Base-by-base conservation (phyloP, 768 basidiomycete genomes). In the Mrakia hoshinonis region DNA sequence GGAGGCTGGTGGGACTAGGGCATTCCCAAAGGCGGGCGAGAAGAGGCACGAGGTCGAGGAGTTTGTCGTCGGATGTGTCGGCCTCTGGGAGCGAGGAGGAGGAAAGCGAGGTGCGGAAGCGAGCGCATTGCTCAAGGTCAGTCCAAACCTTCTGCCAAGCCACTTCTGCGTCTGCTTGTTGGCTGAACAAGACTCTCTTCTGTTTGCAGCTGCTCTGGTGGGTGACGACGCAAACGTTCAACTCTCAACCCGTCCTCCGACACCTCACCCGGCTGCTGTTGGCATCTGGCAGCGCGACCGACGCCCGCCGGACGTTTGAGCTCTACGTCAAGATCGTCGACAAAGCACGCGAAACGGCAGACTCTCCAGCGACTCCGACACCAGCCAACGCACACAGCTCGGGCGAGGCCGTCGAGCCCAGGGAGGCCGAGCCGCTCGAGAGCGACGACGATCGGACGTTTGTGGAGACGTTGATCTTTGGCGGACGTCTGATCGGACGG, bases 201-300 rank as follows among this genome's bases (percentile, higher is more conserved):
- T 11, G 67, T 72, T 38, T 26, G 66, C 78, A 90, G 89, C 85
- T 92, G 26, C 83, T 97, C 1, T 95, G 92, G 89, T 93, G 92
- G 92, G 89, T 92, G 0, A 93, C 92, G 11, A 87, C 88, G 26
- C 84, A 93, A 26, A 98, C 95, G 0, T 96, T 97, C 83, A 93
- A 96, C 77, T 94, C 91, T 0, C 89, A 88, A 72, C 85, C 87
- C 11, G 81, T 97, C 10, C 85, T 91, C 68, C 87, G 94, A 0
- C 90, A 96, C 79, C 87, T 97, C 83, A 86, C 86, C 36, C 86
- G 89, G 1, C 79, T 94, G 1, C 70, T 72, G 0, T 80, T 90
- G 20, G 74, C 67, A 11, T 85, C 84, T 0, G 86, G 85, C 11
- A 87, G 87, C 74, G 54, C 73, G 29, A 12, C 64, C 3, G 79